These are phyloP conservation scores for Exophiala dermatitidis DNA, from an alignment of 2,329 filamentous ascomycete genomes.

Conservation along the genomic window DNA sequence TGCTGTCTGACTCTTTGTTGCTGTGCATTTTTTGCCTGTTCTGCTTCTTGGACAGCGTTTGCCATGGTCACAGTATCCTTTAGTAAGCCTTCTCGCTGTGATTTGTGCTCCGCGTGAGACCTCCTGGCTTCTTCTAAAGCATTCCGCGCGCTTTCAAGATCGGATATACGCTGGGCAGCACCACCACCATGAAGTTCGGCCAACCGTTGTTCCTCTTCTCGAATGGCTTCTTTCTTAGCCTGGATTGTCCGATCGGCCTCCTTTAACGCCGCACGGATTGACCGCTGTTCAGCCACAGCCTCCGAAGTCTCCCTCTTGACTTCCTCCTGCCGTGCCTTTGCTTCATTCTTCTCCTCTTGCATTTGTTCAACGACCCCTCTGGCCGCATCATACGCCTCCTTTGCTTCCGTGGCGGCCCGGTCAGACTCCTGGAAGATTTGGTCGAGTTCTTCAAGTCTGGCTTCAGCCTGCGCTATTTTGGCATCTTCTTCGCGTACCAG, in stretches of 20 bases:
- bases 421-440: slow-evolving; percentile 39
- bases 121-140: slow-evolving; percentile 41
- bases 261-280: slow-evolving; percentile 42
- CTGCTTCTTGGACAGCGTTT: slow-evolving; percentile 6
- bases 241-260: slow-evolving; percentile 41
- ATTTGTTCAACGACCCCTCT: slow-evolving; percentile 40
- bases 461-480: slow-evolving; percentile 44
- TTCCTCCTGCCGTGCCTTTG: slow-evolving; percentile 47
- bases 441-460: slow-evolving; percentile 40
- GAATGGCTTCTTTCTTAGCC: slow-evolving; percentile 41
- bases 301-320: slow-evolving; percentile 49
- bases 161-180: slow-evolving; percentile 53
- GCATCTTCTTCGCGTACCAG: slow-evolving; percentile 36
- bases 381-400: slow-evolving; percentile 39
- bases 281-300: slow-evolving; percentile 57
- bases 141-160: slow-evolving; percentile 54
- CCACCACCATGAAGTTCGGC: slow-evolving; percentile 62
- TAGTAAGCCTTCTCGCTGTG: slow-evolving; percentile 32
- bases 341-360: slow-evolving; percentile 42
- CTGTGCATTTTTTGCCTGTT: slow-evolving; percentile 36
- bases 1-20: slow-evolving; percentile 49
- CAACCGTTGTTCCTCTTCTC: slow-evolving; percentile 49
- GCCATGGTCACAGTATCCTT: slow-evolving; percentile 33
- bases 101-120: slow-evolving; percentile 38
- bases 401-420: slow-evolving; percentile 31